Evolutionary conservation across 768 basidiomycete species (phyloP), one percentile per base, ranked within the genome.

Genomic region (Mycena vitilis): DNA sequence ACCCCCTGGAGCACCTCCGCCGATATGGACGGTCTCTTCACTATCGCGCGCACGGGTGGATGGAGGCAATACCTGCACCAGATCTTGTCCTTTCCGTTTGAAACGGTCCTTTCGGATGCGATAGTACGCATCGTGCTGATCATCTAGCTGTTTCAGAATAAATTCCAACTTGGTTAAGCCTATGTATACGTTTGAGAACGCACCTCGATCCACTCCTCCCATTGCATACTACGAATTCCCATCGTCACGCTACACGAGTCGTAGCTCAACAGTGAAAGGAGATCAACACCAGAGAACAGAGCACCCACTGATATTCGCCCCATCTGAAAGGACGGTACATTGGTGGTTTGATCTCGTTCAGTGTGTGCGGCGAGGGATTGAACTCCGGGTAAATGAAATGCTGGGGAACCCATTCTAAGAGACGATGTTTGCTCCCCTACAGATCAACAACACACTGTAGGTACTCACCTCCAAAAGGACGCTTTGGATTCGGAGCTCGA

Each of bases 161-260:
- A 48, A n/a, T 40, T 2, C 10, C 1, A 23, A 20, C n/a, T n/a
- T n/a, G 12, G n/a, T 30, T 40, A 1, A 15, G 34, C 18, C 16
- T 8, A 20, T n/a, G n/a, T n/a, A n/a, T 16, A 37, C 36, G 18
- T 25, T 13, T 37, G 13, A 55, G 25, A 40, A 66, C 76, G n/a
- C 68, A 88, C 89, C 80, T 92, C 89, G 53, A 93, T 87, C 92
- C 91, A 93, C 60, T 90, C 87, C 47, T 84, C 83, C 88, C 89
- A 93, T 11, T 81, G 81, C 90, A 93, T 91, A 56, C 74, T 78
- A 45, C 88, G 85, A 72, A 90, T 86, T 68, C 87, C 90, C 89
- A 91, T 92, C 38, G 89, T 92, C 48, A 90, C 82, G 70, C 90
- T 91, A 15, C 40, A 8, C 40, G 10, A 40, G 56, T 13, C 42